Base-by-base conservation (phyloP, 768 basidiomycete species). In the Imleria badia region DNA sequence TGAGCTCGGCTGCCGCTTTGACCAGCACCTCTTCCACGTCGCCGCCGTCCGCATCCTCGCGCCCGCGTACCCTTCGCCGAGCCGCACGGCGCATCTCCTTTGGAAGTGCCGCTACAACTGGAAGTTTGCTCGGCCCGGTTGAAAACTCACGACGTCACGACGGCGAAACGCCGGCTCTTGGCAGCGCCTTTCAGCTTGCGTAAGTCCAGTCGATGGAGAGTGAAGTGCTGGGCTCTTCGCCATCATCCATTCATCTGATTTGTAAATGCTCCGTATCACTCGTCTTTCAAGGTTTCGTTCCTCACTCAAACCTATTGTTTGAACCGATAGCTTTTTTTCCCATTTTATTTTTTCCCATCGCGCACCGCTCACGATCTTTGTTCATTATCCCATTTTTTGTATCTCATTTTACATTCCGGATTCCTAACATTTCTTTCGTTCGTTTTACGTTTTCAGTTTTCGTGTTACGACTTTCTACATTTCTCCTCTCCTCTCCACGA, bases 171-270 rank as follows among this genome's bases (percentile, higher is more conserved):
- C 55, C 68, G 42, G 73, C 73, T 52, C 68, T 91, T 46, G 89
- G 81, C 29, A 90, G 87, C 63, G 89, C 89, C 26, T 89, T 92
- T 67, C 84, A 87, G 60, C 70, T 87, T 69, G 76, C 73, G 14
- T 86, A 60, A 77, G 31, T 44, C 49, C 51, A 19, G 44, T 35
- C 22, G 19, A 45, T 39, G 43, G 26, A 29, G 26, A 23, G 20
- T 44, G 57, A 49, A 52, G 45, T 6, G 46, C 48, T 44, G 48
- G 51, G 14, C 33, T n/a, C 60, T 54, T 51, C 48, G 33, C 31
- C 13, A 33, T 22, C 22, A 33, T 15, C 31, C 41, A 26, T 54
- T 33, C 45, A 9, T 52, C 42, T 23, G 20, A 58, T 58, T 30
- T 45, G 6, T 51, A 50, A 23, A 58, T 63, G 54, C 55, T 60